phyloP scores from a whole-genome alignment of 768 basidiomycete genomes.

The Holtermannia corniformis region DNA sequence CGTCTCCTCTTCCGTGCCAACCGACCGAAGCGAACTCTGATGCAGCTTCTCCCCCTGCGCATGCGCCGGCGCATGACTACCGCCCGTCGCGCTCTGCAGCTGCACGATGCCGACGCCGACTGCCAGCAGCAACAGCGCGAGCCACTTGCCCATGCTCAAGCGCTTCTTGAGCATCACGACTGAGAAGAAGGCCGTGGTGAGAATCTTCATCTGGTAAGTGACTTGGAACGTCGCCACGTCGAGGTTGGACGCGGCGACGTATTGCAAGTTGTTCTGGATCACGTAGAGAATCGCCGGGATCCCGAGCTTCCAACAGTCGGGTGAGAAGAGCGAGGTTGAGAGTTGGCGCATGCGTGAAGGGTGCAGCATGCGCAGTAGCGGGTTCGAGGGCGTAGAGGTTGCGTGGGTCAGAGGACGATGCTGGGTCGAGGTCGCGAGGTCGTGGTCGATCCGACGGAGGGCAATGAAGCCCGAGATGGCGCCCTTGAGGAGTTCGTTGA shows the following conservation, averaged over 20 bases:
- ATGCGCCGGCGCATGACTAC: slow-evolving; percentile 1
- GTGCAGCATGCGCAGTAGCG: slow-evolving; percentile 12
- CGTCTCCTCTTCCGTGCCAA: slow-evolving; percentile 6
- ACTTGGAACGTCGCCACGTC: slow-evolving; percentile 95
- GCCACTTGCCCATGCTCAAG: slow-evolving; percentile 67
- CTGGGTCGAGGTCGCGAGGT: slow-evolving; percentile 16
- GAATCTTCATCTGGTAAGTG: slow-evolving; percentile 94
- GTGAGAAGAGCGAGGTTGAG: slow-evolving; percentile 64
- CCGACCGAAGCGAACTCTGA: slow-evolving; percentile 22
- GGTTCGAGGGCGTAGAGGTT: slow-evolving; percentile 5
- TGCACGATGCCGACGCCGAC: slow-evolving; percentile 86
- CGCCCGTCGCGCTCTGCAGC: slow-evolving; percentile 53
- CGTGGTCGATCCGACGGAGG: slow-evolving; percentile 50
- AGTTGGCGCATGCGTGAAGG: slow-evolving; percentile 50
- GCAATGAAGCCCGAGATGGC: slow-evolving; percentile 78
- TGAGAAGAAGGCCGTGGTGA: slow-evolving; percentile 84
- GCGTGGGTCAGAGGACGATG: background rate
- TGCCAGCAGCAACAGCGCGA: slow-evolving; percentile 72
- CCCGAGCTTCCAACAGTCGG: slow-evolving; percentile 93
- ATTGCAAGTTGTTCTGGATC: slow-evolving; percentile 92
- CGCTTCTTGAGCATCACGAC: slow-evolving; percentile 70
- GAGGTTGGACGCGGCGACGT: slow-evolving; percentile 84
- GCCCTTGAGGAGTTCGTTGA: slow-evolving; percentile 90
- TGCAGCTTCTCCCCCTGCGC: too few species aligned
- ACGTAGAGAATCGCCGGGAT: slow-evolving; percentile 95